phyloP scores from a whole-genome alignment of 2,329 filamentous ascomycete genomes.

The Epichloe coenophiala region DNA sequence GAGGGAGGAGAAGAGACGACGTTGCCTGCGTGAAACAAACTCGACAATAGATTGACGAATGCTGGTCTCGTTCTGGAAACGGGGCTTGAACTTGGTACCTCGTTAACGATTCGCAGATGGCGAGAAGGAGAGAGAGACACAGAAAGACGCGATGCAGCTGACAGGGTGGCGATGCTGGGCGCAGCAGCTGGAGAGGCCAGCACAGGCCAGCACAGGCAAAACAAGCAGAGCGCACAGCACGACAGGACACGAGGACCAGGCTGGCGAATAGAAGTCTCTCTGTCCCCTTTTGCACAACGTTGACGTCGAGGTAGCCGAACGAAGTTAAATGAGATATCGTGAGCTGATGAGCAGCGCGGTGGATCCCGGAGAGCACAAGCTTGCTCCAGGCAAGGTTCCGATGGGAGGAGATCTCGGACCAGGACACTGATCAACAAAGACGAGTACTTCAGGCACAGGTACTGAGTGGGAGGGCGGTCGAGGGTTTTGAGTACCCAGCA shows the following conservation, averaged over 20 bases:
- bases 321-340: background rate
- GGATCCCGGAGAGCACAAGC: constrained; percentile 6
- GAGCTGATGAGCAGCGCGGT: background rate
- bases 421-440: constrained; percentile 3
- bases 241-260: background rate
- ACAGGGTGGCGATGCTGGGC: background rate
- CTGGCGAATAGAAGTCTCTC: background rate
- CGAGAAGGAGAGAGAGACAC: too few relatives aligned
- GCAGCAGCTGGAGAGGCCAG: background rate
- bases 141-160: background rate
- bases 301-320: constrained; percentile 3
- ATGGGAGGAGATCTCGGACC: constrained; percentile 12
- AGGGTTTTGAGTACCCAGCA: too few relatives aligned
- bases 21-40: background rate
- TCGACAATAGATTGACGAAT: background rate
- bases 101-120: too few relatives aligned
- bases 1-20: background rate
- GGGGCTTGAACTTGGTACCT: too few relatives aligned
- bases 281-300: constrained; percentile 3
- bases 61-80: too few relatives aligned
- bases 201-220: background rate
- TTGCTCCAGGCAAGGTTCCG: constrained; percentile 6
- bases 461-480: too few relatives aligned
- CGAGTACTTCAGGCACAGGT: too few relatives aligned
- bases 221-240: background rate